phyloP scores from a whole-genome alignment of 2,329 filamentous ascomycete species.

The Colletotrichum scovillei region DNA sequence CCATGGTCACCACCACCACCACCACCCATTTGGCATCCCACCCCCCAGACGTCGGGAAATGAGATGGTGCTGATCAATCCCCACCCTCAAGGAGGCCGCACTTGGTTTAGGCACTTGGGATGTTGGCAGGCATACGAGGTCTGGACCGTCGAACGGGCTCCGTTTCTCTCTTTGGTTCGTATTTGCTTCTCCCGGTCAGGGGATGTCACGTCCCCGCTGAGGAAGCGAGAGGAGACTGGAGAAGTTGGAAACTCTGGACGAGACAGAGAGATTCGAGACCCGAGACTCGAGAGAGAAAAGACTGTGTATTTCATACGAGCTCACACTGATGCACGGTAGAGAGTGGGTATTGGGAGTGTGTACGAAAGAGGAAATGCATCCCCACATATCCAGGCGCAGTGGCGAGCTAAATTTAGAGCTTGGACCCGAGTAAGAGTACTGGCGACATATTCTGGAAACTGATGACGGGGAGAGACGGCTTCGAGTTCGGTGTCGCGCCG shows the following conservation, averaged over 20 bases:
- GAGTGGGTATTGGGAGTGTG: neutral
- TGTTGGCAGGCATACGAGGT: neutral
- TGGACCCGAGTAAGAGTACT: neutral
- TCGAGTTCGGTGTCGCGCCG: neutral
- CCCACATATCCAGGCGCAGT: constrained; percentile 14
- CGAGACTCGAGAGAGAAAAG: neutral
- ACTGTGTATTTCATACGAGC: neutral
- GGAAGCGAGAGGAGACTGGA: neutral
- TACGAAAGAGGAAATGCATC: neutral
- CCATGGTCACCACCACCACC: neutral
- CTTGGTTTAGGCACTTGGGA: constrained; percentile 3
- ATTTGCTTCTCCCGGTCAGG: constrained; percentile 1
- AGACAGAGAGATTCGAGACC: too few species aligned
- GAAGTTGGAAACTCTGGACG: too few species aligned
- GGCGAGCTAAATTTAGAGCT: constrained; percentile 5
- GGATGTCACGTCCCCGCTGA: neutral
- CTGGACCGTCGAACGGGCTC: constrained; percentile 11
- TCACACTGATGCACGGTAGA: neutral
- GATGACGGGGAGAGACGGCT: neutral
- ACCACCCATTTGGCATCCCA: neutral
- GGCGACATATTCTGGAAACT: neutral
- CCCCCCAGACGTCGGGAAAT: constrained; percentile 26
- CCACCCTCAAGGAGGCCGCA: neutral
- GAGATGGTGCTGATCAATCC: constrained; percentile 28
- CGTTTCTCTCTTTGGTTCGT: constrained; percentile 7